These are phyloP conservation scores for Cicer yamashitae DNA, from an alignment of 306 rosid genomes.

Conservation along the genomic window DNA sequence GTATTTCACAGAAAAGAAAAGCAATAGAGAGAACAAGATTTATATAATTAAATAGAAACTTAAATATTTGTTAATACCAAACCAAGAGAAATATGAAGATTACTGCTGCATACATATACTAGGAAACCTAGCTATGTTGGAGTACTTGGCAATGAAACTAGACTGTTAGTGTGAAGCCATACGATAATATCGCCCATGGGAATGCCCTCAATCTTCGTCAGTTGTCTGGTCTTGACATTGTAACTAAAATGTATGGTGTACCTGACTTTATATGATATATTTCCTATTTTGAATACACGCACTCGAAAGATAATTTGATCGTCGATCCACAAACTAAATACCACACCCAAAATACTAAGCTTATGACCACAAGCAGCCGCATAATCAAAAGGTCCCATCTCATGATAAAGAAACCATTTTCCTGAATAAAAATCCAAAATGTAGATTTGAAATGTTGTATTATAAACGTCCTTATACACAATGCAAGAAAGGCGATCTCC, in stretches of 20 bases:
- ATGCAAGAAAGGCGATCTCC: background rate
- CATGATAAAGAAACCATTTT: background rate
- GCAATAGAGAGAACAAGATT: too few relatives aligned
- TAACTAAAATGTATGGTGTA: background rate
- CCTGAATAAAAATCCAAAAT: too few relatives aligned
- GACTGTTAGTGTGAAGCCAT: background rate
- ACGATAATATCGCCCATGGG: background rate
- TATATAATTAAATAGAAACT: background rate
- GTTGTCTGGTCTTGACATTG: background rate
- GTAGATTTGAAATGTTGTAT: background rate
- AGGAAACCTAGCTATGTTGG: background rate
- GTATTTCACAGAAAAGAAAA: too few relatives aligned
- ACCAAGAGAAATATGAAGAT: too few relatives aligned
- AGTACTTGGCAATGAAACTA: background rate
- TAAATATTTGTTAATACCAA: too few relatives aligned
- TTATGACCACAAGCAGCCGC: too few relatives aligned
- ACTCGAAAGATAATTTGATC: background rate
- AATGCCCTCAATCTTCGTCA: background rate
- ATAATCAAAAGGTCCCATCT: background rate
- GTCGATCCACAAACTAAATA: background rate
- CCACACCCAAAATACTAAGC: background rate
- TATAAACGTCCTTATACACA: background rate
- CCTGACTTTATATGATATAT: too few relatives aligned
- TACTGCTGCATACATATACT: background rate
- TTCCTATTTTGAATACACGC: too few relatives aligned